Percentiles rank a stretch among this genome's conserved stretches.
Conservation (phyloP, 2,329 filamentous ascomycete species). For the Diplodia corticola region DNA sequence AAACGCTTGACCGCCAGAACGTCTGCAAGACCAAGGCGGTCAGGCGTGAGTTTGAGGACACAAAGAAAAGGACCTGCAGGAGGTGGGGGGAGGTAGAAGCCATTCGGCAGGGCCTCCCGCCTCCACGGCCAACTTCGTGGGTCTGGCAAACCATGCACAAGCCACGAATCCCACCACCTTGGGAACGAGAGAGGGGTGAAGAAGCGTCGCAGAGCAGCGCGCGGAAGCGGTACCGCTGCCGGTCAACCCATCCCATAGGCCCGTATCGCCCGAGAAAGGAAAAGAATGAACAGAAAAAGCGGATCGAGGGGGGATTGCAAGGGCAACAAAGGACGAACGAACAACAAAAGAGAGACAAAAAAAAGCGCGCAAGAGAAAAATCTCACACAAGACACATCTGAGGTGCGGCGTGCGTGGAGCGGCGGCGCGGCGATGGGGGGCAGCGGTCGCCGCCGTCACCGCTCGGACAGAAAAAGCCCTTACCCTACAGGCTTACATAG, state of each 20-base stretch:
- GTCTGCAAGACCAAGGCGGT: not conserved
- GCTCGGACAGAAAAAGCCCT: no score
- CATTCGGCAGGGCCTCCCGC: not conserved
- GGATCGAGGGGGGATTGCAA: no score
- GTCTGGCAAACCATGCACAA: not conserved
- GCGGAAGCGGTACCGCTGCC: not conserved
- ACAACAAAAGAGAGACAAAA: no score
- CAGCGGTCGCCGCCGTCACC: no score
- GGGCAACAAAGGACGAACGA: no score
- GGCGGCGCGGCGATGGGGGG: no score
- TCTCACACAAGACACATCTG: no score
- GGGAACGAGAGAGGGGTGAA: not conserved
- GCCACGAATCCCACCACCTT: not conserved
- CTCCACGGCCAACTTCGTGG: not conserved
- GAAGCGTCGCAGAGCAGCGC: not conserved
- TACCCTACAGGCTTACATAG: no score
- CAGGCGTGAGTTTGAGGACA: not conserved
- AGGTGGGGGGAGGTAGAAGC: not conserved
- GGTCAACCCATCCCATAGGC: no score
- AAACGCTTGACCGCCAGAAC: not conserved
- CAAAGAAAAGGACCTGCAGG: not conserved
- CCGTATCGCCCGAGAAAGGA: not conserved
- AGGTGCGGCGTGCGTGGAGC: no score
- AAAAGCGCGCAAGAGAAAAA: no score
- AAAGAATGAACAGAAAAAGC: not conserved